Percentiles rank a stretch among this genome's conserved stretches.
Evolutionary conservation across 2,329 filamentous ascomycete species (phyloP).

Genomic region (Allantophomopsis cytisporea): DNA sequence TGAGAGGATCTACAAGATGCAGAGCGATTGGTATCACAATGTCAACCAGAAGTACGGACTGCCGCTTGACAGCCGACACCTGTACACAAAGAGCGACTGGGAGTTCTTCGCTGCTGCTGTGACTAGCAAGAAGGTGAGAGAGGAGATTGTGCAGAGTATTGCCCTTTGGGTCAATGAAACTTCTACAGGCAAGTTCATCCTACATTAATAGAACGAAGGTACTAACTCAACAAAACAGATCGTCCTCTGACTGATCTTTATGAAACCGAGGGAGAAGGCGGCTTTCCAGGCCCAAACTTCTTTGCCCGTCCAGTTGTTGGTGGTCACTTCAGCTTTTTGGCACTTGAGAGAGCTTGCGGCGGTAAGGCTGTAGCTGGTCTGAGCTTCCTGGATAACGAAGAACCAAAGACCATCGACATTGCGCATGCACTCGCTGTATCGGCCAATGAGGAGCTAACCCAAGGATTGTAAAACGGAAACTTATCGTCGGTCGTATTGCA

Average conservation of each 20-base stretch:
- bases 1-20: conserved; percentile 60
- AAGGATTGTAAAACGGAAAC: neutral
- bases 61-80: conserved; percentile 67
- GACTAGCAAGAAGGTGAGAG: conserved; percentile 51
- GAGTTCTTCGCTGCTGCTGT: conserved; percentile 81
- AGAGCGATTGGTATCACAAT: conserved; percentile 68
- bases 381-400: conserved; percentile 28
- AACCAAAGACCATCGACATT: conserved; percentile 3
- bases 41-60: conserved; percentile 74
- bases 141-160: conserved; percentile 60
- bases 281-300: conserved; percentile 62
- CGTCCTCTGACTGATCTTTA: conserved; percentile 72
- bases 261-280: conserved; percentile 63
- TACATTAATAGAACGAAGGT: neutral
- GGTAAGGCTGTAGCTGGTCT: conserved; percentile 50
- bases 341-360: conserved; percentile 67
- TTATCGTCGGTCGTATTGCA: too few relatives aligned
- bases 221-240: conserved; percentile 25
- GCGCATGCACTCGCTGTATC: neutral
- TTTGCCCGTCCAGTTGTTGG: conserved; percentile 75
- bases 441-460: neutral
- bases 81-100: conserved; percentile 87
- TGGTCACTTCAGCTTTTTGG: conserved; percentile 74
- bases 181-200: conserved; percentile 34
- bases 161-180: conserved; percentile 80